Evolutionary conservation across 495 filamentous ascomycete species (phyloP), one percentile per base, ranked within the genome.

Genomic region (Lophiostoma macrostomum): DNA sequence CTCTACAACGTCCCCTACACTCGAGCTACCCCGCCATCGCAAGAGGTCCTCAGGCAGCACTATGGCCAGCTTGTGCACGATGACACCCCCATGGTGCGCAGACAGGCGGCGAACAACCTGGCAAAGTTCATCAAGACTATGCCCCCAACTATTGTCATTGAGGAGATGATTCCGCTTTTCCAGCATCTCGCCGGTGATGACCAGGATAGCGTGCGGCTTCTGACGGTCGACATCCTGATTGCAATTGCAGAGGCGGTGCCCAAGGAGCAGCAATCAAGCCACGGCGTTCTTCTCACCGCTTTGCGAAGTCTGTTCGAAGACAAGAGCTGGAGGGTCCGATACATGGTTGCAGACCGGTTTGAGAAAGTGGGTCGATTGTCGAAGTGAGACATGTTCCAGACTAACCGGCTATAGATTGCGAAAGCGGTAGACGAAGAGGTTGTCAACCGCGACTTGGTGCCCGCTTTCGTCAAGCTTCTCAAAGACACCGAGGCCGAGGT

Each of bases 371-470:
- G 65, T 40, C 34, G 10, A 10, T 13, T 30, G 58, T 37, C 49
- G 13, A n/a, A 34, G 29, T 50, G 28, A 51, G 44, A 47, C 47
- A 52, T 14, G 40, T 28, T 19, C 20, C 18, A 37, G 25, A 35
- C 55, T 46, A 41, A 64, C 31, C 2, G 4, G n/a, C n/a, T 29
- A 24, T 45, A 96, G 90, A 91, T 98, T 63, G 93, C 93, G 38
- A 96, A 95, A 76, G 93, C 93, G 19, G 93, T 98, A 44, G 91
- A 96, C 63, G 93, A 96, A 68, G 93, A 97, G 75, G 91, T 96
- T 36, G 84, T 98, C 38, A 83, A 82, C 41, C 81, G 94, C 58
- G 93, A 98, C 73, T 78, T 98, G 57, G 91, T 97, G 8, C 91
- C 93, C 3, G 88, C 93, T 27, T 98, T 97, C 70, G 91, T 97